Evolutionary conservation across 352 stramenopile species (phyloP).

Genomic region (Phytophthora citrophthora): DNA sequence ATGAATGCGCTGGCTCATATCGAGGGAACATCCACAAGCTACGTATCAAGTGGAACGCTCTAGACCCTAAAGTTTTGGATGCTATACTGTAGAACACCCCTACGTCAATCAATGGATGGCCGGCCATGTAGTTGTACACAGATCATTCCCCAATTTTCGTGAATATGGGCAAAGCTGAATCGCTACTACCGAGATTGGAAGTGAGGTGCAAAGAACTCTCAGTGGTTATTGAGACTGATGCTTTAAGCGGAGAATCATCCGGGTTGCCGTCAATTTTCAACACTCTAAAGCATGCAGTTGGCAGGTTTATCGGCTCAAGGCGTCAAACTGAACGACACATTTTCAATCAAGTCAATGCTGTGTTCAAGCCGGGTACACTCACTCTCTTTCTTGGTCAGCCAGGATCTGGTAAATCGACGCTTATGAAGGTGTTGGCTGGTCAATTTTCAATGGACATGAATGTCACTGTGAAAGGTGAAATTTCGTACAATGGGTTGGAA

Average conservation of each 20-base stretch:
- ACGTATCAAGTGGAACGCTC: not conserved
- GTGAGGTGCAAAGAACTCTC: constrained; percentile 41
- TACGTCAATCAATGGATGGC: not conserved
- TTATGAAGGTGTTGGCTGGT: constrained; percentile 45
- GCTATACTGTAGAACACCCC: not conserved
- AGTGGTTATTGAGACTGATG: constrained; percentile 18
- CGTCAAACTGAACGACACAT: constrained; percentile 8
- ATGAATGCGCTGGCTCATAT: not conserved
- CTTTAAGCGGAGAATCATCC: not conserved
- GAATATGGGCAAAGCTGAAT: too few species aligned
- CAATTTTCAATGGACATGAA: constrained; percentile 41
- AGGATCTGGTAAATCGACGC: constrained; percentile 33
- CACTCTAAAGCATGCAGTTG: constrained; percentile 23
- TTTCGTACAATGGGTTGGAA: constrained; percentile 39
- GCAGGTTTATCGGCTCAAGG: constrained; percentile 10
- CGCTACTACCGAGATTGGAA: constrained; percentile 25
- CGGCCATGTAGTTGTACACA: not conserved
- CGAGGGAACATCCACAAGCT: not conserved
- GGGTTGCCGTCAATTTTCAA: constrained; percentile 34
- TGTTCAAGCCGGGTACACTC: constrained; percentile 37
- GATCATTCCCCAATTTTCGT: constrained; percentile 4
- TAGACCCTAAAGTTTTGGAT: not conserved
- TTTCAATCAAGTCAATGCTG: constrained; percentile 27
- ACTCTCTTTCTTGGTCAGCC: constrained; percentile 21
- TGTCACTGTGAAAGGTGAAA: constrained; percentile 27